Base-by-base conservation (phyloP, 2,329 filamentous ascomycete species). In the Ascosphaera acerosa region DNA sequence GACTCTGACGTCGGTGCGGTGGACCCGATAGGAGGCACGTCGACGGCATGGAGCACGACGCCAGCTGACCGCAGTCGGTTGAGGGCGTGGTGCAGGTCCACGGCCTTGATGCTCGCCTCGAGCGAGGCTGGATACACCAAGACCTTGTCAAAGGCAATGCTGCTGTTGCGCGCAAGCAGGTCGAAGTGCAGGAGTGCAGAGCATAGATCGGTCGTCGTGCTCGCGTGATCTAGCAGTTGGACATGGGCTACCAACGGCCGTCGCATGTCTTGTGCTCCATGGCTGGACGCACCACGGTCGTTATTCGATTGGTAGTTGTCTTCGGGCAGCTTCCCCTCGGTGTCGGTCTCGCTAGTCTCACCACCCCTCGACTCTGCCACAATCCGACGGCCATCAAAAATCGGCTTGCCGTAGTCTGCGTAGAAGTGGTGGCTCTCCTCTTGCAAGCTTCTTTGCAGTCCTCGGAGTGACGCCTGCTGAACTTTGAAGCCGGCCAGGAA, bases 401-500 rank as follows among this genome's bases (percentile, higher is more conserved):
- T 37, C 36, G 9, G 18, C 17, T n/a, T 41, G 26, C 25, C 32
- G 34, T 29, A 44, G 42, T 26, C 37, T 34, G 16, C 38, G 31
- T 6, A 40, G 40, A 14, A 41, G 32, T 9, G 38, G 39, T 4
- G 42, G 39, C 12, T 38, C 33, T 4, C 58, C 54, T 6, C 45
- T 53, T 44, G 57, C 42, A 91, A 72, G 12, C 76, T 76, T 34
- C 61, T 58, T 42, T 84, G 76, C 18, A 92, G 62, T 41, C 73
- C 72, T 37, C 64, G 66, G 3, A 91, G 66, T 1, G 80, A 87
- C 42, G 78, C 69, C 51, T 92, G 82, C 45, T 92, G 82, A 32
- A 91, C 63, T 3, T 71, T 65, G 49, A 89, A 91, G 43, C 82
- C 82, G 32, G 76, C 80, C 18, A 91, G 60, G 50, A 92, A 92